Evolutionary conservation across 495 filamentous ascomycete species (phyloP), one percentile per base, ranked within the genome.

Genomic region (Podospora pseudocomata): DNA sequence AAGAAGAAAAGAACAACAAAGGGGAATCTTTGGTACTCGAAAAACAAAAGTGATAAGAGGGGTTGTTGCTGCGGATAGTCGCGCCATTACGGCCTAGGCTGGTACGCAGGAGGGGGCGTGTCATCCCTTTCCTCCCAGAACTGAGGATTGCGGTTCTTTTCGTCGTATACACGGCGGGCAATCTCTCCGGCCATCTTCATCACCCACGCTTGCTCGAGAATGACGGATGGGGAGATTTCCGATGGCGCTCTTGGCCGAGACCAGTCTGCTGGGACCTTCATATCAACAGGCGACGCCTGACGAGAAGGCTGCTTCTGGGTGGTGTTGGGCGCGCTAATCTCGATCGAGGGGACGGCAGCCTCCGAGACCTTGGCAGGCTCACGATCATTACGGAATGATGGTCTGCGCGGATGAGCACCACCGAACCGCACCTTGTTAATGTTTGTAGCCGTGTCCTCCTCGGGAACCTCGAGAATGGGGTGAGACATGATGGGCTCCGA

Each of bases 181-280:
- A 97, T 93, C 78, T 99, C 94, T 59, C 87, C 86, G 5, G 94
- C 94, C 79, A 99, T 91, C 80, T 93, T 93, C 81, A 90, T 90
- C 71, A 97, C 89, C 86, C 94, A 93, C 0, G 91, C 90, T 75
- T 93, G 90, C 70, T 96, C 91, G 34, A 96, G 80, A 19, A 92
- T 87, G 19, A 88, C 86, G 2, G 81, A 82, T n/a, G 80, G 78
- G 0, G 78, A 79, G 13, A 82, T 79, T 18, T 79, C 79, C 65
- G 63, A 60, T 26, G 73, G 64, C n/a, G n/a, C n/a, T 19, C 68
- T 34, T 18, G 65, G 59, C 30, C 67, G 61, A 63, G 63, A 23
- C 60, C 70, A 68, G 5, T 71, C 71, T 2, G 54, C 7, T 65
- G 75, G 74, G 65, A 13, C 34, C 15, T 72, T 65, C 32, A 30